Evolutionary conservation across 805 yeast species (phyloP).

Genomic region (Middelhovenomyces tepae): DNA sequence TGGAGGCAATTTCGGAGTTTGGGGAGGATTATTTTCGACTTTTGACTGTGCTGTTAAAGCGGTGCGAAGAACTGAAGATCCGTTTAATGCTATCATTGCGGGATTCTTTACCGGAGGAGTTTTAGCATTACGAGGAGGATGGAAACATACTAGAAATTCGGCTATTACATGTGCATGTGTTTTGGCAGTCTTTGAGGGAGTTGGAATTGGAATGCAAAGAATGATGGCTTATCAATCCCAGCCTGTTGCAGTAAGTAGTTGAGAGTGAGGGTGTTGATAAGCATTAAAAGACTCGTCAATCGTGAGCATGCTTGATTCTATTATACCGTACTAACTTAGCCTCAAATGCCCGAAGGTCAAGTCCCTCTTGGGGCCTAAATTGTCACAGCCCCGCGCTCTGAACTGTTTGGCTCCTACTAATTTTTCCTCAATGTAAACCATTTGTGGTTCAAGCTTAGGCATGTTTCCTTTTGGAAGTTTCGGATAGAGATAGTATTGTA

Average conservation of each 20-base stretch:
- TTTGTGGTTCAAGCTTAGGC: too few relatives aligned
- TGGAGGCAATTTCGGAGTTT: constrained; percentile 98
- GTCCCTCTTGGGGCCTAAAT: too few relatives aligned
- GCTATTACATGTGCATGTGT: constrained; percentile 97
- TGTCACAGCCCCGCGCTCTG: too few relatives aligned
- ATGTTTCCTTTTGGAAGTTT: too few relatives aligned
- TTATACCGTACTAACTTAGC: too few relatives aligned
- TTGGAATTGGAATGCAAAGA: constrained; percentile 91
- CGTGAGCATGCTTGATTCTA: too few relatives aligned
- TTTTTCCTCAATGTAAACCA: too few relatives aligned
- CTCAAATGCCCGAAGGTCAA: too few relatives aligned
- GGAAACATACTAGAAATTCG: constrained; percentile 92
- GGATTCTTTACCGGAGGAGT: constrained; percentile 98
- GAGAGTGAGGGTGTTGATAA: too few relatives aligned
- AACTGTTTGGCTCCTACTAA: too few relatives aligned
- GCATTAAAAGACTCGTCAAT: too few relatives aligned
- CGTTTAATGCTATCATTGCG: constrained; percentile 96
- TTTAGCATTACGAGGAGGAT: constrained; percentile 96
- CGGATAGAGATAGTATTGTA: too few relatives aligned
- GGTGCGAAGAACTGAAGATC: constrained; percentile 94
- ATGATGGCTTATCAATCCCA: constrained; percentile 76
- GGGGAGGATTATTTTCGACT: constrained; percentile 98
- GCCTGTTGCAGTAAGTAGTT: constrained; percentile 42
- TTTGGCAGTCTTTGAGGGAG: constrained; percentile 96
- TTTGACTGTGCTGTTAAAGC: constrained; percentile 95